A percentile compares a stretch with the other conserved stretches of the same genome.
These are phyloP conservation scores for Alternaria panax DNA, from an alignment of 2,329 filamentous ascomycete genomes.

Conservation along the genomic window DNA sequence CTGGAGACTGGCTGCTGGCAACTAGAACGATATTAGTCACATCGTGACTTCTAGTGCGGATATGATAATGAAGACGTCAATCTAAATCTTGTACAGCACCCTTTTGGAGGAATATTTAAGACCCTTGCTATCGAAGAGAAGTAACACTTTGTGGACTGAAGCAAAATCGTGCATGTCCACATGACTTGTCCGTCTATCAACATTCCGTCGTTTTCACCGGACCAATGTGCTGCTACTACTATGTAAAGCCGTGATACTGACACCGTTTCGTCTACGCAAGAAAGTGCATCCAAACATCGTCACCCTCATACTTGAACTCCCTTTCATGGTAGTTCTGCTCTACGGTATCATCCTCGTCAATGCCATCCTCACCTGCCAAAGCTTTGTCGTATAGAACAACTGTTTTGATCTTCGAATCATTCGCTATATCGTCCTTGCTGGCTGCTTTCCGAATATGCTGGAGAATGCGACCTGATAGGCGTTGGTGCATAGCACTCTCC, in stretches of 20 bases:
- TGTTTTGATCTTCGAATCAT: too few species aligned
- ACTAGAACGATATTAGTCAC: constrained; percentile 14
- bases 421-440: too few species aligned
- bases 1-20: constrained; percentile 30
- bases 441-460: too few species aligned
- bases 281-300: background rate
- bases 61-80: background rate
- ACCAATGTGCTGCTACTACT: background rate
- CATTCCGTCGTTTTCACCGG: background rate
- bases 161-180: background rate
- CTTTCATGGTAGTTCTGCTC: background rate
- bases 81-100: background rate
- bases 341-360: background rate
- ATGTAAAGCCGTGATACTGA: background rate
- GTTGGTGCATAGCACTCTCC: background rate
- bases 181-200: background rate
- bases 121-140: background rate
- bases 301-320: background rate
- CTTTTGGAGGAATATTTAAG: background rate
- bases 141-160: background rate
- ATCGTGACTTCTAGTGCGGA: background rate
- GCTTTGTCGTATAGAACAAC: too few species aligned
- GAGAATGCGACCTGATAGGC: too few species aligned
- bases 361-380: background rate
- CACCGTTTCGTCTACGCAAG: background rate